These are phyloP conservation scores for Sporothrix euskadiensis DNA, from an alignment of 2,329 filamentous ascomycete species.

Conservation along the genomic window DNA sequence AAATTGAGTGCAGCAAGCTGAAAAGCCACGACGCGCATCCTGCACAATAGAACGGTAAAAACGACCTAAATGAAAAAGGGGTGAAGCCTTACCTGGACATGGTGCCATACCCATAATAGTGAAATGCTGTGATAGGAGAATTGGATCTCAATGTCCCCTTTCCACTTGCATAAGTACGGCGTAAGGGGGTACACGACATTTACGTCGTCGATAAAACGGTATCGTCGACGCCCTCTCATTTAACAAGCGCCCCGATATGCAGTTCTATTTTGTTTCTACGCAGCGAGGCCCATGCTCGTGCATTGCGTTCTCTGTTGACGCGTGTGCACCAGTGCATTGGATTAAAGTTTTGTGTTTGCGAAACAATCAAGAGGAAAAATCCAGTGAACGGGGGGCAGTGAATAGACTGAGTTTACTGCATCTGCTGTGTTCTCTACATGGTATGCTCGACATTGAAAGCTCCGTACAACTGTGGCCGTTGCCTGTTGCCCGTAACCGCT, in stretches of 20 bases:
- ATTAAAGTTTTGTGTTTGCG: slow-evolving; percentile 1
- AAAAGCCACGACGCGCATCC: background rate
- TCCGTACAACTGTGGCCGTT: background rate
- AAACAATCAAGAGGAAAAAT: background rate
- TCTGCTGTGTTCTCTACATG: background rate
- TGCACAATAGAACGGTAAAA: background rate
- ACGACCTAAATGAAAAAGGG: background rate
- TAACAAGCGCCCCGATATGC: background rate
- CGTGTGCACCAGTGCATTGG: background rate
- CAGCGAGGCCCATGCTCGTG: background rate
- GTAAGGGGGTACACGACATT: background rate
- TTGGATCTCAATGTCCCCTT: background rate
- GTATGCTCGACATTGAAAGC: background rate
- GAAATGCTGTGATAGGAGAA: background rate
- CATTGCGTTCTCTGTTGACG: background rate
- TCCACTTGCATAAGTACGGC: background rate
- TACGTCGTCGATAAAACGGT: background rate
- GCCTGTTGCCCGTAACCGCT: background rate
- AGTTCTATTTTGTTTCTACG: background rate
- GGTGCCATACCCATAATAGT: background rate
- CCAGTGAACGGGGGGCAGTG: background rate
- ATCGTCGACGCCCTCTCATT: background rate
- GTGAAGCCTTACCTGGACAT: background rate
- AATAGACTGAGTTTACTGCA: background rate
- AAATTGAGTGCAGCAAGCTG: slow-evolving; percentile 17